Evolutionary conservation across 352 stramenopile genomes (phyloP).

Genomic region (Peronospora belbahrii): DNA sequence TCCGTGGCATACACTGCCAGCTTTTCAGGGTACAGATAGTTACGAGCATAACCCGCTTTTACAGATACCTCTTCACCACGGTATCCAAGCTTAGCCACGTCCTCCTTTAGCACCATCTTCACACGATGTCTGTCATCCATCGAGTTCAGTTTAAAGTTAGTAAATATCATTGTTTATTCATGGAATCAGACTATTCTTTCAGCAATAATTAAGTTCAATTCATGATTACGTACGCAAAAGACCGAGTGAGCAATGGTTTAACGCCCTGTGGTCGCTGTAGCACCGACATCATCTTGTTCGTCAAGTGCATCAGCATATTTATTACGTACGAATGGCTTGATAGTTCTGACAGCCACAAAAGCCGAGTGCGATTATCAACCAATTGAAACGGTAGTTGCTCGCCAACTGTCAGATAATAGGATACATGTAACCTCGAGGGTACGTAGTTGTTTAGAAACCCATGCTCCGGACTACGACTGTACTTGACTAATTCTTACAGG

Average conservation of each 20-base stretch:
- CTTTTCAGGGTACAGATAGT: slow-evolving; percentile 92
- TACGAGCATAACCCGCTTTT: slow-evolving; percentile 91
- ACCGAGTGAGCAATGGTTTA: slow-evolving; percentile 37
- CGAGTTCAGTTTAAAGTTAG: slow-evolving; percentile 2
- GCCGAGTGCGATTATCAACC: background rate
- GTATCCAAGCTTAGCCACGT: slow-evolving; percentile 80
- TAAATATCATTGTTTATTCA: background rate
- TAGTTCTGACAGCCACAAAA: slow-evolving; percentile 21
- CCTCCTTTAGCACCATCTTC: slow-evolving; percentile 81
- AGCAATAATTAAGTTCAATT: background rate
- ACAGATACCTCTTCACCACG: slow-evolving; percentile 88
- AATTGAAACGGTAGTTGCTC: background rate
- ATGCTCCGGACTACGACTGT: too few relatives aligned
- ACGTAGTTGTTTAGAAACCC: too few relatives aligned
- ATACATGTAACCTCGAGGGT: background rate
- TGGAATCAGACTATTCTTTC: background rate
- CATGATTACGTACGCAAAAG: slow-evolving; percentile 48
- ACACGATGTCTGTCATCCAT: slow-evolving; percentile 57
- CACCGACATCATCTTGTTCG: slow-evolving; percentile 21
- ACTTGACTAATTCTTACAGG: too few relatives aligned
- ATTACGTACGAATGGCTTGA: too few relatives aligned
- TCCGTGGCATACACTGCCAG: slow-evolving; percentile 90
- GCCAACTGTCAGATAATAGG: background rate
- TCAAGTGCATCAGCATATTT: slow-evolving; percentile 34
- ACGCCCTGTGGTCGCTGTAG: slow-evolving; percentile 38